These are phyloP conservation scores for Microbotryum lychnidis-dioicae DNA, from an alignment of 1,284 basidiomycete species.

Conservation along the genomic window DNA sequence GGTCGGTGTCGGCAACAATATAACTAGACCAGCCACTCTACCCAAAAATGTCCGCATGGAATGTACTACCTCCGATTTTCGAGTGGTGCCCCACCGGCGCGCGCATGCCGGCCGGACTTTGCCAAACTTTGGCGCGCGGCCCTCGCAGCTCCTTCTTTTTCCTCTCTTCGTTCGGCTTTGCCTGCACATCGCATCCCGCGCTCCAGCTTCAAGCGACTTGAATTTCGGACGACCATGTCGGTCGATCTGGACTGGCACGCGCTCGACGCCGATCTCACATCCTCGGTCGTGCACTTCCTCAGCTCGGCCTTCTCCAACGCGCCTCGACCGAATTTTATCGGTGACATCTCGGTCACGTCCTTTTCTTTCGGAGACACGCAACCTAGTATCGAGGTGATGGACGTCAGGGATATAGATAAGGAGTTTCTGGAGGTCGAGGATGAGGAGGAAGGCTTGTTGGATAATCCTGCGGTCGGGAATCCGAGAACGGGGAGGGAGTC, in stretches of 20 bases:
- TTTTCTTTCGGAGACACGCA: constrained; percentile 76
- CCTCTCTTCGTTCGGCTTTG: too few relatives aligned
- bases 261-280: constrained; percentile 59
- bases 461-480: constrained; percentile 28
- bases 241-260: constrained; percentile 51
- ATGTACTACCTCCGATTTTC: too few relatives aligned
- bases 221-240: constrained; percentile 38
- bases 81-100: too few relatives aligned
- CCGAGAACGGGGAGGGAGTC: constrained; percentile 33
- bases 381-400: constrained; percentile 82
- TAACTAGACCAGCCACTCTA: too few relatives aligned
- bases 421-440: constrained; percentile 83
- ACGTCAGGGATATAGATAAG: constrained; percentile 85
- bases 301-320: constrained; percentile 67
- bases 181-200: too few relatives aligned
- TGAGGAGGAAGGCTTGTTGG: constrained; percentile 45
- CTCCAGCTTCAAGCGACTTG: too few relatives aligned
- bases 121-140: too few relatives aligned
- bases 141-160: too few relatives aligned
- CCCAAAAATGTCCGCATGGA: too few relatives aligned
- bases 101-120: too few relatives aligned
- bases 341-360: constrained; percentile 73
- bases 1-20: too few relatives aligned
- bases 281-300: constrained; percentile 63
- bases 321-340: constrained; percentile 80